phyloP scores from a whole-genome alignment of 805 yeast species.

The Candida schatavii region DNA sequence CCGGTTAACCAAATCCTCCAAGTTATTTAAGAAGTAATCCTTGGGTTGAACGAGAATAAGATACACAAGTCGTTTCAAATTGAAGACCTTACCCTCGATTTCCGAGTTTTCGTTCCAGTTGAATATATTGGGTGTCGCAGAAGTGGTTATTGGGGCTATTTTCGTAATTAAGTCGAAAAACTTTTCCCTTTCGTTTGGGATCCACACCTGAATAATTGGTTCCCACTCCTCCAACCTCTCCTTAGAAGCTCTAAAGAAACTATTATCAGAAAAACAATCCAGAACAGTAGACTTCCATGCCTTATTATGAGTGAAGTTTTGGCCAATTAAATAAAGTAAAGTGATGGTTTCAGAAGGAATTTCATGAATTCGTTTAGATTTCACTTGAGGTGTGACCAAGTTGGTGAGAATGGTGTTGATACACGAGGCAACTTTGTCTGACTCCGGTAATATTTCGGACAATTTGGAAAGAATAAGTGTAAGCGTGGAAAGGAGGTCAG shows the following conservation, averaged over 20 bases:
- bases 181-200: conserved; percentile 58
- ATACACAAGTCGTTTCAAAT: conserved; percentile 62
- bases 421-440: conserved; percentile 54
- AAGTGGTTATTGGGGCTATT: conserved; percentile 34
- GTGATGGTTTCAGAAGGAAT: conserved; percentile 41
- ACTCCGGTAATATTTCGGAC: conserved; percentile 35
- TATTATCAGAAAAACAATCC: conserved; percentile 63
- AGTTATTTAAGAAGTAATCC: conserved; percentile 50
- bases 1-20: conserved; percentile 46
- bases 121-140: conserved; percentile 58
- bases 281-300: conserved; percentile 62
- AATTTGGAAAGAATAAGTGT: conserved; percentile 33
- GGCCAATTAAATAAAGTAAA: conserved; percentile 41
- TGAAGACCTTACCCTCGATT: conserved; percentile 47
- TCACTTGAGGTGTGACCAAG: conserved; percentile 52
- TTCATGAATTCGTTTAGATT: conserved; percentile 36
- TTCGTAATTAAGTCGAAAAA: conserved; percentile 47
- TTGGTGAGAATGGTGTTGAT: conserved; percentile 53
- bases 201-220: conserved; percentile 59
- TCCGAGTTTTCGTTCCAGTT: conserved; percentile 71
- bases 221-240: conserved; percentile 46
- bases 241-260: conserved; percentile 45
- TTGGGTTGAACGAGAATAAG: conserved; percentile 59
- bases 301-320: conserved; percentile 35
- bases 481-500: conserved; percentile 41